Evolutionary conservation across 108 stramenopile genomes (phyloP), one percentile per base, ranked within the genome.

Genomic region (Cyclotella cryptica): DNA sequence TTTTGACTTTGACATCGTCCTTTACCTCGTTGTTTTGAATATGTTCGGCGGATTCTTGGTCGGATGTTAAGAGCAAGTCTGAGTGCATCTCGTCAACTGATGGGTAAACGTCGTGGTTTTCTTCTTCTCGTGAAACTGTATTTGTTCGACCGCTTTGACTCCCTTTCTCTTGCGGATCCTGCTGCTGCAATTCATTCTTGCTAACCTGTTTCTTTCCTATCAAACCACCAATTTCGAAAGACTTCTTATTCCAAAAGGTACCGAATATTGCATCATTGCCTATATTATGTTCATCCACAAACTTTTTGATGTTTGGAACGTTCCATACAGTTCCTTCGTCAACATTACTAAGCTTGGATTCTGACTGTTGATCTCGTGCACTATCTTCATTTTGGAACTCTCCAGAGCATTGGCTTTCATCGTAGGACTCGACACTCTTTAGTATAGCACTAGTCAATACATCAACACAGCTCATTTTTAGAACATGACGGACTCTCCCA

Each of bases 401-500:
- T 12, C 6, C 18, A 6, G 4, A 10, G 30, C 12, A 1, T 61
- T 61, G 60, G 9, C 51, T 40, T 6, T 51, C 35, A 18, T 66
- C 79, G 49, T 70, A 75, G 11, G 74, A 17, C 30, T 77, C 79
- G 35, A 63, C 67, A 72, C 74, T 68, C 44, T 69, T 30, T 35
- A 85, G 18, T 15, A 74, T 83, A 19, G 74, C 77, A 55, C 65
- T 45, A 29, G 82, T 64, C 47, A 86, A 68, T 8, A 86, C 42
- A 66, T 79, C 77, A 3, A 86, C 75, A 60, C 83, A 88, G 15
- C 85, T 83, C 57, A 74, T 75, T 70, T 86, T 84, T 39, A 88
- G 66, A 1, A 88, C 85, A 69, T 88, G 83, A 42, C 88, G 71
- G 18, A 88, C 72, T 45, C 88, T 66, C 6, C 84, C 88, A 75